These are phyloP conservation scores for Xylaria grammica DNA, from an alignment of 495 filamentous ascomycete species.

Conservation along the genomic window DNA sequence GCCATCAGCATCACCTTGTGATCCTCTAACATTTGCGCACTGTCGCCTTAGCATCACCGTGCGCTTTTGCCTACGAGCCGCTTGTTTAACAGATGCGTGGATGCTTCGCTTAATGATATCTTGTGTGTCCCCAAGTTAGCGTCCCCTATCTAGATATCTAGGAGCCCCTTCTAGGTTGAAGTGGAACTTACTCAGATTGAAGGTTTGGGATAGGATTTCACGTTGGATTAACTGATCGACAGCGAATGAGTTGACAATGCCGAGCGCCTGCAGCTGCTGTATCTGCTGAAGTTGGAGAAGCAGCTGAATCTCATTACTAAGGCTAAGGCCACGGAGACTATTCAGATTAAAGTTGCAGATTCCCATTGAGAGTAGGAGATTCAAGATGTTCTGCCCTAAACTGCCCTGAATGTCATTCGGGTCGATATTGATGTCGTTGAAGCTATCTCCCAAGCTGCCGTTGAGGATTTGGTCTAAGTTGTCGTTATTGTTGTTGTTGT, in stretches of 20 bases:
- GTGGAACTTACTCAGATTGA: slow-evolving; percentile 40
- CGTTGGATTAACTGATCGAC: slow-evolving; percentile 44
- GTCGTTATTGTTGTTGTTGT: slow-evolving; percentile 4
- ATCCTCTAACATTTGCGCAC: slow-evolving; percentile 26
- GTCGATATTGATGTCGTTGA: slow-evolving; percentile 23
- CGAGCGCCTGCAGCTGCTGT: slow-evolving; percentile 45
- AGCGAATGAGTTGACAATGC: slow-evolving; percentile 41
- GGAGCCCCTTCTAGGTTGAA: background rate
- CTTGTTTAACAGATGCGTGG: slow-evolving; percentile 33
- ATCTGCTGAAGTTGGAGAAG: slow-evolving; percentile 51
- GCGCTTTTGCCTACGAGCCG: slow-evolving; percentile 29
- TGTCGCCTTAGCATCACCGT: slow-evolving; percentile 25
- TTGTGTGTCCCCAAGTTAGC: slow-evolving; percentile 28
- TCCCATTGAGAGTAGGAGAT: slow-evolving; percentile 43
- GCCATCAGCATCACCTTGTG: slow-evolving; percentile 4
- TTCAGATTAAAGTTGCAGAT: slow-evolving; percentile 39
- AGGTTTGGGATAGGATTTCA: slow-evolving; percentile 38
- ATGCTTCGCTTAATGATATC: slow-evolving; percentile 50
- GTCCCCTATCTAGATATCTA: background rate
- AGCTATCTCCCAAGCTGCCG: slow-evolving; percentile 10
- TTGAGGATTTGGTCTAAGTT: slow-evolving; percentile 17
- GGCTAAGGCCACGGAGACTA: slow-evolving; percentile 36
- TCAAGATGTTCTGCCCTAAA: slow-evolving; percentile 36
- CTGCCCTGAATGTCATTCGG: slow-evolving; percentile 29
- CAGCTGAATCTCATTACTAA: slow-evolving; percentile 44